phyloP scores from a whole-genome alignment of 208 protist genomes.

The Blastocrithidia nonstop region DNA sequence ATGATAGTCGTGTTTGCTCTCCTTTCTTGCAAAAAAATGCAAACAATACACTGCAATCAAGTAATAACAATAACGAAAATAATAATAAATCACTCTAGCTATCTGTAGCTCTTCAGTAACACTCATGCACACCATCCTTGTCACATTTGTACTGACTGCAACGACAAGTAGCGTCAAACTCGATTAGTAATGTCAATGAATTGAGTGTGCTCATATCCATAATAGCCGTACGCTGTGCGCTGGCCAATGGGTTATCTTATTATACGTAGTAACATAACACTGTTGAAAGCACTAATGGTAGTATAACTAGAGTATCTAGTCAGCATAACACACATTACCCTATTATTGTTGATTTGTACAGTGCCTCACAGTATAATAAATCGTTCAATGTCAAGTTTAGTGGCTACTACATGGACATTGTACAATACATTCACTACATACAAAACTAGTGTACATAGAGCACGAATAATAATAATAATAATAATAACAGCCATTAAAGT shows the following conservation, averaged over 20 bases:
- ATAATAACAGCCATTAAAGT: neutral
- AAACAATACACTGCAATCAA: no score
- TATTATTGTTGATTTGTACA: slow-evolving; percentile 11
- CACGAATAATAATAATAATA: slow-evolving; percentile 1
- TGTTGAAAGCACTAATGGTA: no score
- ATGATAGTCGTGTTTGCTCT: no score
- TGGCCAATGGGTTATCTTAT: no score
- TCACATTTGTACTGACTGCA: slow-evolving; percentile 68
- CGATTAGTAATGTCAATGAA: slow-evolving; percentile 30
- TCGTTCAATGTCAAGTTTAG: neutral
- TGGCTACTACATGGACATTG: slow-evolving; percentile 15
- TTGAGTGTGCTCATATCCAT: slow-evolving; percentile 19
- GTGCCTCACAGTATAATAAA: neutral
- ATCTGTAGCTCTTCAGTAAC: neutral
- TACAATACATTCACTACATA: slow-evolving; percentile 8
- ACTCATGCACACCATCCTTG: slow-evolving; percentile 17
- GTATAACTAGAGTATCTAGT: no score
- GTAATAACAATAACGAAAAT: no score
- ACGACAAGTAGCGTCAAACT: slow-evolving; percentile 42
- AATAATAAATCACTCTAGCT: neutral
- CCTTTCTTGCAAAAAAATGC: no score
- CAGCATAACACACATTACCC: no score
- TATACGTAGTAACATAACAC: no score
- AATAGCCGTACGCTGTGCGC: slow-evolving; percentile 15
- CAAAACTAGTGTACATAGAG: neutral